A percentile compares a stretch with the other conserved stretches of the same genome.
Evolutionary conservation across 257 asterid species (phyloP).

Genomic region (Solanum piurae): DNA sequence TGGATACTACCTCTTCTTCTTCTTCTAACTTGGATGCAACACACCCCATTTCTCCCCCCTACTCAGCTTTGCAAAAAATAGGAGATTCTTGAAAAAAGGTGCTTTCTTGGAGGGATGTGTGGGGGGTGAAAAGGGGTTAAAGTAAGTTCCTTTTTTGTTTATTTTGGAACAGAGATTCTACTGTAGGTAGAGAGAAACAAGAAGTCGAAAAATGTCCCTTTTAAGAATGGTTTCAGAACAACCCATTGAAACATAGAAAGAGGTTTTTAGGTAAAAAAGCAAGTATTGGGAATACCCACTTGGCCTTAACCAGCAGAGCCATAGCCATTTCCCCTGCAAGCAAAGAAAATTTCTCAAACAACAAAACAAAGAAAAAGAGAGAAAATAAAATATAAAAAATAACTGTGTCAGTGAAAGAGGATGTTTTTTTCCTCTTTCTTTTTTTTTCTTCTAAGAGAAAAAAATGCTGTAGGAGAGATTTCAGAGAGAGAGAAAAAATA

Average conservation of each 20-base stretch:
- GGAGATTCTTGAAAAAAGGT: conserved; percentile 16
- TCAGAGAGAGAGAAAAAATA: conserved; percentile 2
- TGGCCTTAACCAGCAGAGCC: conserved; percentile 4
- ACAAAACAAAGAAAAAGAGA: neutral
- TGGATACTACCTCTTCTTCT: conserved; percentile 77
- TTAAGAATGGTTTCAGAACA: conserved; percentile 3
- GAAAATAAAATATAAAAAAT: neutral
- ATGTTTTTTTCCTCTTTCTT: conserved; percentile 1
- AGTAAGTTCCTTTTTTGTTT: conserved; percentile 2
- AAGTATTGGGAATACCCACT: conserved; percentile 1
- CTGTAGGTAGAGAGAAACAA: neutral
- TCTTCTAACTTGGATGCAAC: conserved; percentile 65
- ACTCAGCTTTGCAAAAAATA: neutral
- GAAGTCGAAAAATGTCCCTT: conserved; percentile 1
- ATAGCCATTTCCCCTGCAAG: conserved; percentile 14
- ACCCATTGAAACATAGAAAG: neutral
- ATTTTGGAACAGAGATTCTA: conserved; percentile 7
- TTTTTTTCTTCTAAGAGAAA: neutral
- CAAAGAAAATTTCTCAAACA: conserved; percentile 7
- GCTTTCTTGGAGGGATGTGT: conserved; percentile 31
- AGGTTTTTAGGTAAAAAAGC: neutral
- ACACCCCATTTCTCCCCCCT: conserved; percentile 56
- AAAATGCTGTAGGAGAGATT: neutral
- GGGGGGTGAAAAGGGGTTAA: conserved; percentile 16
- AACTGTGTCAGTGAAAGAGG: conserved; percentile 1